Base-by-base conservation (phyloP, 768 basidiomycete genomes). In the Leccinum aurantiacum region DNA sequence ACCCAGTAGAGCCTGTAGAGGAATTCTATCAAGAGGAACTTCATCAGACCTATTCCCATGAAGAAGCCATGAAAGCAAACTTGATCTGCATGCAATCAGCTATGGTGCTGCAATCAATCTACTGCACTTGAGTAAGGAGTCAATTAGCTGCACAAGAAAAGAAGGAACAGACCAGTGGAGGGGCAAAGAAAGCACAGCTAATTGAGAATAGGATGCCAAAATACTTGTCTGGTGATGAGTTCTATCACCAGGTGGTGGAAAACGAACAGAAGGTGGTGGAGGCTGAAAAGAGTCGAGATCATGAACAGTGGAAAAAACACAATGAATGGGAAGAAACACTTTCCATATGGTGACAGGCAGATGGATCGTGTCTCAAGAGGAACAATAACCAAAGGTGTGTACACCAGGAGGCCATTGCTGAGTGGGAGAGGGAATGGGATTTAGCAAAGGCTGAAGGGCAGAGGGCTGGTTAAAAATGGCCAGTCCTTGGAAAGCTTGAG, bases 191-290 rank as follows among this genome's bases (percentile, higher is more conserved):
- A 15, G 46, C 2, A 25, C 57, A 27, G 14, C 24, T 66, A 1
- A 60, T 55, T 25, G 63, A 56, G 14, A 67, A 74, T 58, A 66
- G 71, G 2, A 41, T 70, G 31, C 64, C 69, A 2, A 62, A 38
- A 38, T 62, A 67, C 9, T 58, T 74, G 22, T 63, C 65, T 14
- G 65, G 64, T n/a, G 58, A 70, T 2, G 60, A 63, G 2, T 71
- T 41, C 17, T 41, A 41, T n/a, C 6, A 41, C 6, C 14, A 11
- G 14, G 38, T 74, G 6, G 5, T 44, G 5, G 41, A 19, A 44
- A 17, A n/a, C 8, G 0, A 44, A 17, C 17, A 19, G 41, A 44
- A 15, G 41, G 17, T 6, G 15, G 17, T 7, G 17, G 41, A 17
- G 17, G 17, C 17, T n/a, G n/a, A 44, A 44, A 44, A 19, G n/a